A percentile compares a stretch with the other conserved stretches of the same genome.
Conservation (phyloP, 2,329 filamentous ascomycete species). For the Rhinocladiella similis region DNA sequence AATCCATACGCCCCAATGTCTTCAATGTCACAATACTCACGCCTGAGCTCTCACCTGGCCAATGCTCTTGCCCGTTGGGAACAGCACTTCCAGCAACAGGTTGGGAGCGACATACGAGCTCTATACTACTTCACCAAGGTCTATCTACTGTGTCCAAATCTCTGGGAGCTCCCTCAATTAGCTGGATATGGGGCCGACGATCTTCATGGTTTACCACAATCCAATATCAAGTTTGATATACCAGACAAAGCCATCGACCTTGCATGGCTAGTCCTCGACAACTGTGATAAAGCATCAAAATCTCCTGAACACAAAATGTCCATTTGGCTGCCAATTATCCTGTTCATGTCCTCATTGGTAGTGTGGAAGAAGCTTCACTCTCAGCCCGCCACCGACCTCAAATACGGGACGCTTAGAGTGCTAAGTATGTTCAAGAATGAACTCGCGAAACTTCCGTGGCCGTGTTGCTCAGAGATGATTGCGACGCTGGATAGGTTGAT, state of each 20-base stretch:
- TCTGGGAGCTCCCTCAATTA: constrained; percentile 4
- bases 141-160: constrained; percentile 6
- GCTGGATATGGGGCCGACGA: constrained; percentile 3
- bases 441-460: constrained; percentile 10
- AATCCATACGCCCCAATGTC: constrained; percentile 8
- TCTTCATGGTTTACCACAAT: too few species aligned
- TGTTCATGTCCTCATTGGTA: constrained; percentile 8
- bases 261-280: constrained; percentile 13
- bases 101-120: constrained; percentile 8
- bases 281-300: constrained; percentile 1
- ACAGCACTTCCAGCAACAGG: constrained; percentile 7
- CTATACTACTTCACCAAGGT: constrained; percentile 11
- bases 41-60: constrained; percentile 2
- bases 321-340: constrained; percentile 9
- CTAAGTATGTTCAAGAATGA: constrained; percentile 13
- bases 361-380: constrained; percentile 7
- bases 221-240: not conserved
- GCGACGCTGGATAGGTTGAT: constrained; percentile 12
- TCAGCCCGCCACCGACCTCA: not conserved
- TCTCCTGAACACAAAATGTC: not conserved
- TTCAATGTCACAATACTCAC: constrained; percentile 1
- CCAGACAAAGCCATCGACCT: constrained; percentile 10
- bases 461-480: constrained; percentile 9
- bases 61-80: constrained; percentile 7
- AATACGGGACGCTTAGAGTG: constrained; percentile 11